A percentile compares a stretch with the other conserved stretches of the same genome.
These are phyloP conservation scores for Avena sativa DNA, from an alignment of 176 grass and related monocot species.

Conservation along the genomic window DNA sequence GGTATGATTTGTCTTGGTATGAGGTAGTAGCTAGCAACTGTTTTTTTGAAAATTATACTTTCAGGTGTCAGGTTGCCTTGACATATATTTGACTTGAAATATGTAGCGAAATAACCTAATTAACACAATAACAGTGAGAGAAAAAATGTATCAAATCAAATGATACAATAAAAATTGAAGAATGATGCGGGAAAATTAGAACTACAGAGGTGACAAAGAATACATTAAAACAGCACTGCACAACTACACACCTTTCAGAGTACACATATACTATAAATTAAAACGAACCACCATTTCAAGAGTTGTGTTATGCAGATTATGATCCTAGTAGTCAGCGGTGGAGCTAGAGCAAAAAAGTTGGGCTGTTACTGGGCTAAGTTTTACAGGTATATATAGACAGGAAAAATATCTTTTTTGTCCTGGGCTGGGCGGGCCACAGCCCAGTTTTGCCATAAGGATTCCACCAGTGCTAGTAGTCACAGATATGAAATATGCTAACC, in stretches of 20 bases:
- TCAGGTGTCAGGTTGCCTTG: background rate
- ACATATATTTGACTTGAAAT: conserved; percentile 10
- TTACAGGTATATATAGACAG: too few species aligned
- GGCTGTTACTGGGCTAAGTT: too few species aligned
- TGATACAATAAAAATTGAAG: background rate
- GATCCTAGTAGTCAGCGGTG: too few species aligned
- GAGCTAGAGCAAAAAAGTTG: too few species aligned
- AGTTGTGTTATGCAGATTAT: conserved; percentile 27
- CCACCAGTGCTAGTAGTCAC: background rate
- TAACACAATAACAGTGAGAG: background rate
- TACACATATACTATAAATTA: background rate
- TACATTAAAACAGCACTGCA: conserved; percentile 7
- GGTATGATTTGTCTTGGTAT: background rate
- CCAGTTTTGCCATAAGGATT: too few species aligned
- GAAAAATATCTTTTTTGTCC: too few species aligned
- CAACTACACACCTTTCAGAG: conserved; percentile 10
- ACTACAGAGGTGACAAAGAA: background rate
- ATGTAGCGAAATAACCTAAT: background rate
- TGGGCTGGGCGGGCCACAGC: too few species aligned
- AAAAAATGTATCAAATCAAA: background rate
- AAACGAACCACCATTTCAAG: background rate
- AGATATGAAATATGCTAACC: conserved; percentile 54
- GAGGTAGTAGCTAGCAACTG: background rate
- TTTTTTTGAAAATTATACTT: background rate
- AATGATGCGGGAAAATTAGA: background rate